Percentiles rank a stretch among this genome's conserved stretches.
Evolutionary conservation across 2,329 filamentous ascomycete species (phyloP).

Genomic region (Cryphonectria naterciae): DNA sequence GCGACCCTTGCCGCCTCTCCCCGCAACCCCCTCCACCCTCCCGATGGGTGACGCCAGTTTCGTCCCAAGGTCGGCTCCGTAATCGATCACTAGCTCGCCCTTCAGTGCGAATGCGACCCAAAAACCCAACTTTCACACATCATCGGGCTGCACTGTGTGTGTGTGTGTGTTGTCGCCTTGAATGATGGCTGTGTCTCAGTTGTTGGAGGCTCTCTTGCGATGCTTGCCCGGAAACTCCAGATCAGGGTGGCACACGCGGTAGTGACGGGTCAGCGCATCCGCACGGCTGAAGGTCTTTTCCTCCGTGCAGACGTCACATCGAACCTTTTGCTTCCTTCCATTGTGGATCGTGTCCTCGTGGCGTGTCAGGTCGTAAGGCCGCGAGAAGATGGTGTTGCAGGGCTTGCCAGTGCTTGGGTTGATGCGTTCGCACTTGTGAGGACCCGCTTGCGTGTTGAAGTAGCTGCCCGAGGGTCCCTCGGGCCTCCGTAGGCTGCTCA

Average conservation of each 20-base stretch:
- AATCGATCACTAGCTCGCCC: background rate
- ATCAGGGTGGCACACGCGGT: conserved; percentile 91
- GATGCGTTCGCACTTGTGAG: conserved; percentile 89
- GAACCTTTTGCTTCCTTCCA: conserved; percentile 88
- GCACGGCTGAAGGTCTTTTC: conserved; percentile 97
- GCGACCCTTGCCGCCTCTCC: background rate
- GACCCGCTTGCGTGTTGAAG: conserved; percentile 86
- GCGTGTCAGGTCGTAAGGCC: conserved; percentile 93
- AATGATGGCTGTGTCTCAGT: conserved; percentile 7
- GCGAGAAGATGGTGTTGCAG: conserved; percentile 91
- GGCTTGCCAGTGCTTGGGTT: conserved; percentile 95
- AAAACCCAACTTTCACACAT: background rate
- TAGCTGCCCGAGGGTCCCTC: conserved; percentile 54
- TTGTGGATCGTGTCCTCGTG: conserved; percentile 99
- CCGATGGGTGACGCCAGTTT: background rate
- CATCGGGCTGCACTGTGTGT: too few species aligned
- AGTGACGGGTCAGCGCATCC: conserved; percentile 91
- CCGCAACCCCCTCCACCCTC: background rate
- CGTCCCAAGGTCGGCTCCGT: too few species aligned
- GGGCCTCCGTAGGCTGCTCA: conserved; percentile 42
- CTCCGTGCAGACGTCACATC: conserved; percentile 89
- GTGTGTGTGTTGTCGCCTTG: too few species aligned
- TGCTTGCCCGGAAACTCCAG: conserved; percentile 76
- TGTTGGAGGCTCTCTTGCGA: conserved; percentile 40
- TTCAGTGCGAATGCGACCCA: background rate